Conservation (phyloP, 345 rosid species). For the Brassica incana region DNA sequence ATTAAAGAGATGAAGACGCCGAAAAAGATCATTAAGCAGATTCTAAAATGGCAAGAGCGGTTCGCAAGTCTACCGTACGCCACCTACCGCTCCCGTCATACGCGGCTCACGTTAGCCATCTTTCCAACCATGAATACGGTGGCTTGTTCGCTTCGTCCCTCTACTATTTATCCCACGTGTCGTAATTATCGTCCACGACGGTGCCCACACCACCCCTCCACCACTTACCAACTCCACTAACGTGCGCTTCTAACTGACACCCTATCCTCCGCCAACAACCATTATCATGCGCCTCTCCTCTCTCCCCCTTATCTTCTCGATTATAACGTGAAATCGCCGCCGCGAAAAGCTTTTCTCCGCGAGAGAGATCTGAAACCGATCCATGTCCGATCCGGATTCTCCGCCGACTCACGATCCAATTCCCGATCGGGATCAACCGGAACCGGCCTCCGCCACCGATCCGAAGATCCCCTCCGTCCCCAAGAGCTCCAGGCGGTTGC, state of each 20-base stretch:
- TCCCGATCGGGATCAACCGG: constrained; percentile 30
- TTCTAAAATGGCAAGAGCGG: constrained; percentile 27
- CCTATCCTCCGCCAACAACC: constrained; percentile 26
- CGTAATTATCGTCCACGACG: constrained; percentile 32
- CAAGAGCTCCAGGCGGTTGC: constrained; percentile 71
- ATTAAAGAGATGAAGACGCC: constrained; percentile 1
- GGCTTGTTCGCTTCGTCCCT: constrained; percentile 30
- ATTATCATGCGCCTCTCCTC: constrained; percentile 33
- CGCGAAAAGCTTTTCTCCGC: constrained; percentile 30
- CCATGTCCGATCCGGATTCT: constrained; percentile 49
- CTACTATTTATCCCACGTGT: constrained; percentile 41
- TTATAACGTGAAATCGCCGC: constrained; percentile 35
- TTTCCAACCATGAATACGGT: constrained; percentile 28
- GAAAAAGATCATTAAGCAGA: constrained; percentile 11
- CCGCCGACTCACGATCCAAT: constrained; percentile 35
- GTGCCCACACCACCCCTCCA: constrained; percentile 40
- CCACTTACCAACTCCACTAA: constrained; percentile 26
- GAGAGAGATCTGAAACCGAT: constrained; percentile 15
- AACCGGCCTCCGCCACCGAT: constrained; percentile 19
- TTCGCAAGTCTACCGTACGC: constrained; percentile 25
- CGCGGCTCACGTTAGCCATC: constrained; percentile 52
- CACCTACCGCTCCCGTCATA: constrained; percentile 38
- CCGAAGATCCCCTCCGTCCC: constrained; percentile 27
- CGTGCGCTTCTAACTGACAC: constrained; percentile 29
- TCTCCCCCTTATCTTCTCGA: constrained; percentile 39